Evolutionary conservation across 768 basidiomycete species (phyloP), one percentile per base, ranked within the genome.

Genomic region (Naematelia aurantialba): DNA sequence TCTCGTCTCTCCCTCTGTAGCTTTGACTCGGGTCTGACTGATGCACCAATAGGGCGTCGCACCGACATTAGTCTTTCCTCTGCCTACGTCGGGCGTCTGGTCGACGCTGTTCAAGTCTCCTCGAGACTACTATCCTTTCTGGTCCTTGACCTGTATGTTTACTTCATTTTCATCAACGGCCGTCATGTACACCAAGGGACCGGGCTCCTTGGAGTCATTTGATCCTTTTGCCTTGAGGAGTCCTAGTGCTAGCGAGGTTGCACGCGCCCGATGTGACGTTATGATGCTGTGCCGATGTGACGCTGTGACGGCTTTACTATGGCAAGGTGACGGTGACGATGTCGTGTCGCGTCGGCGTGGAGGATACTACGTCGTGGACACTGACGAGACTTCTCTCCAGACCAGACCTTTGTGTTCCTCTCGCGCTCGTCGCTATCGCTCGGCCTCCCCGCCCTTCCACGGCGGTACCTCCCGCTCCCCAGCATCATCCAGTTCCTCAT

Each of bases 101-200:
- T 84, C 85, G 70, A 84, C 82, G 70, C 82, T 97, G 59, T 89
- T 98, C 57, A 85, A 89, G 68, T 85, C 84, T 1, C 81, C 91
- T 19, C 82, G 91, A 34, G 94, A 97, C 71, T 98, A 92, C 74
- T 97, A 97, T 78, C 92, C 92, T 1, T 82, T 94, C 42, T 96
- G 91, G 89, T 66, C 65, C 17, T 53, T 71, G 19, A 66, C 64
- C 4, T 69, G 62, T 63, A 60, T 48, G 58, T 58, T 19, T 3
- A 30, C 19, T 51, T 27, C 31, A 2, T 39, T n/a, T 44, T 39
- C n/a, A 31, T 45, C 5, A n/a, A 52, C n/a, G n/a, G n/a, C n/a
- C n/a, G n/a, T n/a, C n/a, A n/a, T n/a, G n/a, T n/a, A n/a, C n/a
- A n/a, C n/a, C n/a, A n/a, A n/a, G n/a, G n/a, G n/a, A n/a, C n/a